These are phyloP conservation scores for Tolypocladium tundrense DNA, from an alignment of 2,329 filamentous ascomycete genomes.

Conservation along the genomic window DNA sequence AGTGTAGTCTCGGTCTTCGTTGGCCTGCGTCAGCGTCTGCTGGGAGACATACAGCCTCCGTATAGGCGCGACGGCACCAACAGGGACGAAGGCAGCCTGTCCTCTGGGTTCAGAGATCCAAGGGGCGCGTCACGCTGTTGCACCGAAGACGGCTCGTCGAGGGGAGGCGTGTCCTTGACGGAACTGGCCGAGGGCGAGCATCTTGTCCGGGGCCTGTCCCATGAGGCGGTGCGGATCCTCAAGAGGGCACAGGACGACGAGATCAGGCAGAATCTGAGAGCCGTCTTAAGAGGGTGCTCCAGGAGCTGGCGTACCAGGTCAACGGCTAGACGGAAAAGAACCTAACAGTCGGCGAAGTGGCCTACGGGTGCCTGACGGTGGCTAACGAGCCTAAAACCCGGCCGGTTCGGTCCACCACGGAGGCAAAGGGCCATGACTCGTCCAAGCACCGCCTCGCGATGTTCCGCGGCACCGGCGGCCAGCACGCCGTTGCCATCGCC, in stretches of 20 bases:
- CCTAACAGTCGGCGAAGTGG: slow-evolving; percentile 22
- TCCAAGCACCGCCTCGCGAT: slow-evolving; percentile 25
- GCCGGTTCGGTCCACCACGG: slow-evolving; percentile 23
- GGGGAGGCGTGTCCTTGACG: too few relatives aligned
- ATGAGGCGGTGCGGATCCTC: slow-evolving; percentile 59
- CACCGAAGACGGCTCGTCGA: too few relatives aligned
- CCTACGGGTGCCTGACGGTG: slow-evolving; percentile 25
- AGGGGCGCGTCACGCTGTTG: too few relatives aligned
- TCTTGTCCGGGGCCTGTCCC: slow-evolving; percentile 56
- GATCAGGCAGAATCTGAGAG: slow-evolving; percentile 47
- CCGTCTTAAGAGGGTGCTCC: slow-evolving; percentile 36
- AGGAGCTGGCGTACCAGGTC: slow-evolving; percentile 29
- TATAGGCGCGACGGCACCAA: too few relatives aligned
- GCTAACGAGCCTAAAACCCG: slow-evolving; percentile 25
- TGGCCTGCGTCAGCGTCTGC: too few relatives aligned
- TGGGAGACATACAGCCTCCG: too few relatives aligned
- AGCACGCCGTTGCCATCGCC: slow-evolving; percentile 33
- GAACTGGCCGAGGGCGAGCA: slow-evolving; percentile 38
- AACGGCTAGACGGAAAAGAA: slow-evolving; percentile 26
- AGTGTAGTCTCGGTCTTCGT: too few relatives aligned
- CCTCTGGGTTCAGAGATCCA: too few relatives aligned
- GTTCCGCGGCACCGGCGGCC: slow-evolving; percentile 29
- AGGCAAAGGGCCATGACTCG: slow-evolving; percentile 24
- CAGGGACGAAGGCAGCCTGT: too few relatives aligned
- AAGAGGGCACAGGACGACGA: slow-evolving; percentile 43